Evolutionary conservation across 768 basidiomycete species (phyloP), one percentile per base, ranked within the genome.

Genomic region (Rhizopogon sp.): DNA sequence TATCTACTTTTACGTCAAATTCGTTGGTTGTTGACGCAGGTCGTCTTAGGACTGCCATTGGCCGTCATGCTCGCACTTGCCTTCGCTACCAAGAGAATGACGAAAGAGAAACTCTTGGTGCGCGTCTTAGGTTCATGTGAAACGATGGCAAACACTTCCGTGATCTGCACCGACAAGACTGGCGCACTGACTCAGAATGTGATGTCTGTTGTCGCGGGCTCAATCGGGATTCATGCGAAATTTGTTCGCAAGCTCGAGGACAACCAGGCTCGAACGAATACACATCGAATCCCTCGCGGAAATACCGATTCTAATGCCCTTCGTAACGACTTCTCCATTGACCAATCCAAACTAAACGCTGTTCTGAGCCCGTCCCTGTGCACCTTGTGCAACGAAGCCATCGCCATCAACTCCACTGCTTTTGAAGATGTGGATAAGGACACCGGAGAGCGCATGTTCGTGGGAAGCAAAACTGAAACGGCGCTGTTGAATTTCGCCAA

Each of bases 81-180:
- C 1, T 99, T 98, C 65, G 97, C 97, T 0, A 99, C 97, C 44
- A 94, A 90, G 64, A 87, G 96, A 17, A 98, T 98, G 97, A 91
- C 94, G 9, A 81, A 87, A 65, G 90, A 94, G 70, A 97, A 97
- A 52, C 78, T 98, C 0, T 83, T 99, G 43, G 97, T 98, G 33
- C 93, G 96, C 53, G 91, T 98, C 5, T 83, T 99, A 35, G 92
- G 91, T 6, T 94, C 94, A 11, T 98, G 96, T 70, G 97, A 99
- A 74, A 98, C 93, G 0, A 98, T 98, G 96, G 96, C 91, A 20
- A 98, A 98, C 62, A 91, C 96, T 5, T 95, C 90, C 25, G 94
- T 98, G 56, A 83, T 98, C 3, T 94, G 93, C 72, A 95, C 93
- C 14, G 93, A 95, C 78, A 94, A 96, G 75, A 96, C 94, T 2